Evolutionary conservation across 805 yeast species (phyloP).

Genomic region (Spathaspora arborariae): DNA sequence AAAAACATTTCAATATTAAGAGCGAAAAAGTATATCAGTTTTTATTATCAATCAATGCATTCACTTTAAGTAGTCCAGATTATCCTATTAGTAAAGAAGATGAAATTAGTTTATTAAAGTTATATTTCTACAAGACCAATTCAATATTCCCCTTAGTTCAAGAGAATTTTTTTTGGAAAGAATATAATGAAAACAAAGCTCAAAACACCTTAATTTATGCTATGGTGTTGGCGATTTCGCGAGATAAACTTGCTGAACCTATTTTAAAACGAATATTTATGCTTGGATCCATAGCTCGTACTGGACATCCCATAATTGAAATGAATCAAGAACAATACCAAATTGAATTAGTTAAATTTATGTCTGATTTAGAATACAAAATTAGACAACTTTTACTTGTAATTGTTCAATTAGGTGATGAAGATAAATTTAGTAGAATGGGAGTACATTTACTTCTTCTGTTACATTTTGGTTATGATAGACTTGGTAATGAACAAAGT

Average conservation of each 20-base stretch:
- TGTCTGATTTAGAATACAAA: slow-evolving; percentile 25
- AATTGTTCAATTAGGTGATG: slow-evolving; percentile 29
- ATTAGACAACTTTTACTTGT: slow-evolving; percentile 28
- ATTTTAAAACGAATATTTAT: slow-evolving; percentile 19
- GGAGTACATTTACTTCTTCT: slow-evolving; percentile 21
- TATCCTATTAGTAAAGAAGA: slow-evolving; percentile 18
- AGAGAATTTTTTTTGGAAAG: slow-evolving; percentile 25
- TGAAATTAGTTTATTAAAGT: slow-evolving; percentile 16
- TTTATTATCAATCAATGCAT: slow-evolving; percentile 25
- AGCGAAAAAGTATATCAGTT: slow-evolving; percentile 13
- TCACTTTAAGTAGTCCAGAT: slow-evolving; percentile 23
- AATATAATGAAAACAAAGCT: slow-evolving; percentile 15
- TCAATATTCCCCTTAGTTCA: slow-evolving; percentile 30
- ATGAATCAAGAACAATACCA: slow-evolving; percentile 3
- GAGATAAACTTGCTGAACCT: slow-evolving; percentile 25
- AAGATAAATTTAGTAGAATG: slow-evolving; percentile 20
- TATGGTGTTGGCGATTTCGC: slow-evolving; percentile 23
- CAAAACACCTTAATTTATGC: slow-evolving; percentile 22
- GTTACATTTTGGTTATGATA: slow-evolving; percentile 22
- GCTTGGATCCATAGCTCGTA: slow-evolving; percentile 6
- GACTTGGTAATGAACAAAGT: slow-evolving; percentile 26
- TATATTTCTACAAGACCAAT: slow-evolving; percentile 31
- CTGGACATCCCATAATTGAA: slow-evolving; percentile 2
- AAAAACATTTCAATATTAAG: slow-evolving; percentile 13
- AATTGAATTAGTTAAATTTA: slow-evolving; percentile 10